These are phyloP conservation scores for Sophora flavescens DNA, from an alignment of 306 rosid genomes.

Conservation along the genomic window DNA sequence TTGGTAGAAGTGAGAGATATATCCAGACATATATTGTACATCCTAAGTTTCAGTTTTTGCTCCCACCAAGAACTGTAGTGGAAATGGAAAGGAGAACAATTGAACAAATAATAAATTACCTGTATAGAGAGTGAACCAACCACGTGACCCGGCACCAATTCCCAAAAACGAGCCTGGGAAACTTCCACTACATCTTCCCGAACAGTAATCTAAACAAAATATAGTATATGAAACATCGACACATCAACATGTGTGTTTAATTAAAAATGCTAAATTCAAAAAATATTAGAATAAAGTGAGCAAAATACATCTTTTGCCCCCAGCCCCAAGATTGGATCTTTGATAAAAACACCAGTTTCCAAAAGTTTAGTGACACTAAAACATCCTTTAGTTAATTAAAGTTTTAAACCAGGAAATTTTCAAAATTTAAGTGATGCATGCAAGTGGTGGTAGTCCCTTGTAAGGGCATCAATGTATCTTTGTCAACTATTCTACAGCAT, in stretches of 20 bases:
- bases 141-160: conserved; percentile 90
- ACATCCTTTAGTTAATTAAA: conserved; percentile 24
- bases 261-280: conserved; percentile 26
- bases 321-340: conserved; percentile 4
- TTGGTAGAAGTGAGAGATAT: not conserved
- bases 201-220: conserved; percentile 64
- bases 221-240: not conserved
- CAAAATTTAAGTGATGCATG: conserved; percentile 20
- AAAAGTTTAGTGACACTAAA: conserved; percentile 7
- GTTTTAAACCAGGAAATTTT: conserved; percentile 14
- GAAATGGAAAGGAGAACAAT: conserved; percentile 1
- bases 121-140: conserved; percentile 79
- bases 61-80: not conserved
- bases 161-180: conserved; percentile 90
- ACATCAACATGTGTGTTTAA: conserved; percentile 3
- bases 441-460: conserved; percentile 4
- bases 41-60: conserved; percentile 25
- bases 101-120: conserved; percentile 49
- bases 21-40: conserved; percentile 12
- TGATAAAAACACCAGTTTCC: conserved; percentile 5
- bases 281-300: not conserved
- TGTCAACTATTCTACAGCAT: conserved; percentile 3
- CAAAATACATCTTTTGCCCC: conserved; percentile 33
- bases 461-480: conserved; percentile 1
- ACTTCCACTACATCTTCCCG: conserved; percentile 82